Base-by-base conservation (phyloP, 768 basidiomycete species). In the Phanerodontia chrysosporium region DNA sequence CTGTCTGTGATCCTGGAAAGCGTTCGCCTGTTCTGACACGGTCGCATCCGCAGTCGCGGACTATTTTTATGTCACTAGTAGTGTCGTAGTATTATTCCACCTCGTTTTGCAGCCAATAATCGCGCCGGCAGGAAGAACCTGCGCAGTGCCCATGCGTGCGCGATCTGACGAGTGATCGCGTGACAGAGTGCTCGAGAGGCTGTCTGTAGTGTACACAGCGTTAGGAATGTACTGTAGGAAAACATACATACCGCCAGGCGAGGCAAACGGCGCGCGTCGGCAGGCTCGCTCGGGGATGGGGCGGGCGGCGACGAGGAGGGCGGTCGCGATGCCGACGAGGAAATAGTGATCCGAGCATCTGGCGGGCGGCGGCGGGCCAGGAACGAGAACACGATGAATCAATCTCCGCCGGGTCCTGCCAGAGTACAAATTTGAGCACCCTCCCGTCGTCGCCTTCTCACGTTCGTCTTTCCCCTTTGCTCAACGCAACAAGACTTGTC, bases 341-440 rank as follows among this genome's bases (percentile, higher is more conserved):
- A 7, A 9, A 24, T 22, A 13, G 13, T 53, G 52, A 39, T 53
- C 52, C 35, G 52, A 32, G 32, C 30, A 49, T 21, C 35, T n/a
- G 35, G n/a, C n/a, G n/a, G n/a, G n/a, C n/a, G n/a, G n/a, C n/a
- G n/a, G 46, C 52, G 52, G 22, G n/a, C 25, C 53, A 45, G 55
- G 55, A 12, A 45, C 55, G 18, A 24, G 44, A 29, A 24, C 44
- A 30, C 18, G 6, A 16, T 22, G 32, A 61, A 61, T 61, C 46
- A 61, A 54, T 57, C 60, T 61, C 60, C 60, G 60, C 60, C 55
- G 30, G 58, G 55, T 57, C 49, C 21, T n/a, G 14, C 14, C 48
- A 32, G 27, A 25, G 36, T 51, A 61, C 60, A 59, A 59, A 59
- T 45, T 53, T 42, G n/a, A 53, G 25, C 56, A 13, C n/a, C n/a